These are phyloP conservation scores for Aspergillus calidoustus DNA, from an alignment of 2,329 filamentous ascomycete species.

Conservation along the genomic window DNA sequence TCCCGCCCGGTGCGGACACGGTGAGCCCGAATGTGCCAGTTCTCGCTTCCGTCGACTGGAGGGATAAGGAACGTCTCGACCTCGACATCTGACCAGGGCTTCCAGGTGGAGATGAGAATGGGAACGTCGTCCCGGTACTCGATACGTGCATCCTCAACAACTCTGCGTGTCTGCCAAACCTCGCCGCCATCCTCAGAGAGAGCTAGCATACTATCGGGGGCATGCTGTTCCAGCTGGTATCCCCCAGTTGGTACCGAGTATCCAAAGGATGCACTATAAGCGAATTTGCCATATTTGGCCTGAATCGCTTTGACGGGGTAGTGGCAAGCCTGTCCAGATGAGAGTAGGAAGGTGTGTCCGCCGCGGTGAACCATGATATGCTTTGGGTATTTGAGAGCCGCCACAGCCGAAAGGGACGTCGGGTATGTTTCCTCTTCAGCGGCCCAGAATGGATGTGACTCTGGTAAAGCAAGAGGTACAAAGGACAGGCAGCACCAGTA, in stretches of 20 bases:
- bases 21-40: constrained; percentile 48
- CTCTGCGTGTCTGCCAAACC: constrained; percentile 75
- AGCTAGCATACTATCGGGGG: constrained; percentile 74
- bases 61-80: constrained; percentile 44
- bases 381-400: constrained; percentile 68
- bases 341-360: constrained; percentile 76
- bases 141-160: constrained; percentile 67
- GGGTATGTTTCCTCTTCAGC: constrained; percentile 67
- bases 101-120: constrained; percentile 71
- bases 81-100: constrained; percentile 66
- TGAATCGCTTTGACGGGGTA: constrained; percentile 82
- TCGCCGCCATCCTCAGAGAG: constrained; percentile 78
- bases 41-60: constrained; percentile 36
- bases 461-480: constrained; percentile 71
- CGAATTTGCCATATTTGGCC: constrained; percentile 80
- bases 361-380: constrained; percentile 74
- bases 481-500: constrained; percentile 84
- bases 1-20: constrained; percentile 53
- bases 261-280: constrained; percentile 74
- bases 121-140: constrained; percentile 60
- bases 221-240: constrained; percentile 76
- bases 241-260: constrained; percentile 78
- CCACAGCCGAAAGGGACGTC: constrained; percentile 62
- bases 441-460: constrained; percentile 75
- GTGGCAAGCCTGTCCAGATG: constrained; percentile 78